These are phyloP conservation scores for Claviceps paspali DNA, from an alignment of 2,329 filamentous ascomycete species.

Conservation along the genomic window DNA sequence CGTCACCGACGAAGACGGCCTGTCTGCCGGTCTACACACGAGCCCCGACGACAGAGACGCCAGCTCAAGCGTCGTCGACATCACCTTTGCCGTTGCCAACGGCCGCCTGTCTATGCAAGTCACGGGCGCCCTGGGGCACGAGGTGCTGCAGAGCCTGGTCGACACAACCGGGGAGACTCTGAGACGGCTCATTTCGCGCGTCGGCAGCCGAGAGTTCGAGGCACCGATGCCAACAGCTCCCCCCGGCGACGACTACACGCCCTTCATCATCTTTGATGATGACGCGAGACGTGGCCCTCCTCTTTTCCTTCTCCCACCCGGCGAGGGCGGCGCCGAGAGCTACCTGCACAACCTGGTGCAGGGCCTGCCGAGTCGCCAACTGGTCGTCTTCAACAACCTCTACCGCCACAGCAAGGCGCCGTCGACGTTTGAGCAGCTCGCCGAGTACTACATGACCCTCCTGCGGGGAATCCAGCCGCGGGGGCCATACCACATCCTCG, in stretches of 20 bases:
- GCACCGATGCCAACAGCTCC: no score
- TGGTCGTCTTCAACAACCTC: constrained; percentile 1
- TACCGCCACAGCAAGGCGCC: neutral
- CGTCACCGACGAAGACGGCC: neutral
- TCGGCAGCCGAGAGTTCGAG: neutral
- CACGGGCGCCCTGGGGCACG: neutral
- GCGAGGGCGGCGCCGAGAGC: constrained; percentile 1
- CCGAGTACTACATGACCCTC: neutral
- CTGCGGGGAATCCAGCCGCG: neutral
- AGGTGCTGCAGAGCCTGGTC: neutral
- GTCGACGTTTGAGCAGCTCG: neutral
- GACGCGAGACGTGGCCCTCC: neutral
- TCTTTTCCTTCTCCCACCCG: constrained; percentile 1
- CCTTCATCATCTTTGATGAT: neutral
- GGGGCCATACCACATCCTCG: neutral
- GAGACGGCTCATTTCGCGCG: neutral
- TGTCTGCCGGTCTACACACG: neutral
- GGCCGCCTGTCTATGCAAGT: neutral
- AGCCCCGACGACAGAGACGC: neutral
- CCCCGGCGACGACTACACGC: neutral
- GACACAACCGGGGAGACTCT: neutral
- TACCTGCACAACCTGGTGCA: constrained; percentile 1
- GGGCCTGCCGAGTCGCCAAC: neutral
- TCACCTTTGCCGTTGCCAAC: neutral
- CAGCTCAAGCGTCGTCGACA: neutral